Evolutionary conservation across 176 grass and related monocot species (phyloP).

Genomic region (Cymbopogon citratus): DNA sequence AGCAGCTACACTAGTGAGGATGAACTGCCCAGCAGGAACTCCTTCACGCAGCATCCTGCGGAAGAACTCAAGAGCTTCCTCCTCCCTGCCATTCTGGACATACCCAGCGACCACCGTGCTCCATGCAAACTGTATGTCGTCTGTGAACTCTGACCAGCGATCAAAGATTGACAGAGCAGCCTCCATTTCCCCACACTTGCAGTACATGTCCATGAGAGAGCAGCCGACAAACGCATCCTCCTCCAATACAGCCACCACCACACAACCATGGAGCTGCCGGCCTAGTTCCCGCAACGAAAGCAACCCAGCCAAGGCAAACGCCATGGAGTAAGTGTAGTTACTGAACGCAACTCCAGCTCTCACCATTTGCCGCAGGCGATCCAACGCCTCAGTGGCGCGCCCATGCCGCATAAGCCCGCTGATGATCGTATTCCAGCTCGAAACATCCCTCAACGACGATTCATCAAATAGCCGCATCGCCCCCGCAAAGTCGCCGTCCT

Average conservation of each 20-base stretch:
- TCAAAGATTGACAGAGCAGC: conserved; percentile 37
- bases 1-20: conserved; percentile 49
- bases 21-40: conserved; percentile 33
- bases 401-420: conserved; percentile 41
- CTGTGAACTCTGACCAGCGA: conserved; percentile 4
- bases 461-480: conserved; percentile 37
- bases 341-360: conserved; percentile 29
- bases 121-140: conserved; percentile 37
- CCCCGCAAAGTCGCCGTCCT: conserved; percentile 23
- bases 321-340: conserved; percentile 55
- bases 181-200: conserved; percentile 47
- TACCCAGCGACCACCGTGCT: conserved; percentile 54
- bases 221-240: conserved; percentile 34
- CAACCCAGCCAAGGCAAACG: conserved; percentile 43
- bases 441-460: conserved; percentile 31
- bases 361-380: conserved; percentile 33
- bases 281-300: conserved; percentile 44
- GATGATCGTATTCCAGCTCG: conserved; percentile 68
- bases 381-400: conserved; percentile 17
- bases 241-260: conserved; percentile 34
- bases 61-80: conserved; percentile 48
- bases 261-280: conserved; percentile 44
- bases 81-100: conserved; percentile 49
- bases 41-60: conserved; percentile 41
- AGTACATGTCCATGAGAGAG: conserved; percentile 80